Evolutionary conservation across 164 flowering plant species (phyloP).

Genomic region (Nymphaea thermarum): DNA sequence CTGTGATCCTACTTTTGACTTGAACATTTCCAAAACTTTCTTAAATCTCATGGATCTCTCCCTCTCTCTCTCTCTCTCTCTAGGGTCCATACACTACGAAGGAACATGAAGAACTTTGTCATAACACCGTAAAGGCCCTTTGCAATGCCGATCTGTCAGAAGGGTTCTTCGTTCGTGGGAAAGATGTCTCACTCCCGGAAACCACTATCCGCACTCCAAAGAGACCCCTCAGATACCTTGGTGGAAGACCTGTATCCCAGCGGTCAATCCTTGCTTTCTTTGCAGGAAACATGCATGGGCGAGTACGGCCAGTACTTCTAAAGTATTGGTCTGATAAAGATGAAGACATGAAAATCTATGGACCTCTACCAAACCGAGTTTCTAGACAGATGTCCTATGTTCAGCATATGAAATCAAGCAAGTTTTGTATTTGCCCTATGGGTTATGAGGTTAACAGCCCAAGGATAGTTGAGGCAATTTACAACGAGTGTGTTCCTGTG

Average conservation of each 20-base stretch:
- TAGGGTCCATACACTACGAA: slow-evolving; percentile 16
- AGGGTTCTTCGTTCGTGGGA: slow-evolving; percentile 11
- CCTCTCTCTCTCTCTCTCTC: neutral
- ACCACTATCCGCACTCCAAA: slow-evolving; percentile 13
- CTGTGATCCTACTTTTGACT: no score
- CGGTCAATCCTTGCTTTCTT: slow-evolving; percentile 15
- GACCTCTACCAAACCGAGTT: slow-evolving; percentile 12
- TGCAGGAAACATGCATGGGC: slow-evolving; percentile 21
- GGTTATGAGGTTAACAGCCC: slow-evolving; percentile 20
- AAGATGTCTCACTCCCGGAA: slow-evolving; percentile 16
- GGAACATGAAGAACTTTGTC: slow-evolving; percentile 12
- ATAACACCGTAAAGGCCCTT: slow-evolving; percentile 16
- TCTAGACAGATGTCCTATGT: slow-evolving; percentile 9
- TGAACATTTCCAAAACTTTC: neutral
- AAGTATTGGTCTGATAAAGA: slow-evolving; percentile 12
- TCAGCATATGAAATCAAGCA: slow-evolving; percentile 18
- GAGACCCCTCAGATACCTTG: slow-evolving; percentile 14
- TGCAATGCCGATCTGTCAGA: slow-evolving; percentile 19
- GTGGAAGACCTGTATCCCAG: slow-evolving; percentile 15
- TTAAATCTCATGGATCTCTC: neutral
- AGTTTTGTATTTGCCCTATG: slow-evolving; percentile 18
- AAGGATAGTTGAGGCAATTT: slow-evolving; percentile 14
- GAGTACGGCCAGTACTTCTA: slow-evolving; percentile 12
- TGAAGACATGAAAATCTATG: slow-evolving; percentile 17
- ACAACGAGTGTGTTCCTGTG: slow-evolving; percentile 16